phyloP scores from a whole-genome alignment of 345 rosid genomes.

The Clarkia xantiana region DNA sequence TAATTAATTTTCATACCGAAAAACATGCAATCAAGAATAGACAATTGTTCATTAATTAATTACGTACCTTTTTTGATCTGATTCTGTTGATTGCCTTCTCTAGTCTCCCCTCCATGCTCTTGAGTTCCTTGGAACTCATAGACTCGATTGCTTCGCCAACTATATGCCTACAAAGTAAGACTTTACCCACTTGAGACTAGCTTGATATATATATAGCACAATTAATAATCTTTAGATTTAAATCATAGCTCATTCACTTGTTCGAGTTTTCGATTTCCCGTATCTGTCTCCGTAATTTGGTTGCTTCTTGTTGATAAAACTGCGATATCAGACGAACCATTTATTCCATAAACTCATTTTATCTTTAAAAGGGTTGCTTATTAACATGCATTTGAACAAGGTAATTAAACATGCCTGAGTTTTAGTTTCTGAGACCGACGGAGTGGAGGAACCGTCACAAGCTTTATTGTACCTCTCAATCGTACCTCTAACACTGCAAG shows the following conservation, averaged over 20 bases:
- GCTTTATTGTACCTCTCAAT: slow-evolving; percentile 90
- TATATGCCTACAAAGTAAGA: slow-evolving; percentile 35
- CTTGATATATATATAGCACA: background rate
- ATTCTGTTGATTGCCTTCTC: slow-evolving; percentile 82
- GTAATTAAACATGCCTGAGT: slow-evolving; percentile 42
- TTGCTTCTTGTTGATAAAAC: slow-evolving; percentile 87
- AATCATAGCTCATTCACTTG: slow-evolving; percentile 21
- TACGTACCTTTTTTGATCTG: slow-evolving; percentile 68
- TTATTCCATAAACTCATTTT: too few species aligned
- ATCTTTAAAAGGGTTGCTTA: too few species aligned
- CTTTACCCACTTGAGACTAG: background rate
- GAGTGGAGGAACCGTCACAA: slow-evolving; percentile 42
- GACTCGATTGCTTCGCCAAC: slow-evolving; percentile 68
- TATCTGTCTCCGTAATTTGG: slow-evolving; percentile 64
- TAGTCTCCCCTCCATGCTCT: slow-evolving; percentile 51
- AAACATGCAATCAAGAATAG: background rate
- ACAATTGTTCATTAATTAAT: background rate
- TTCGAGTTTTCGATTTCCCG: slow-evolving; percentile 59
- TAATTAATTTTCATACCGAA: background rate
- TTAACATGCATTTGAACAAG: background rate
- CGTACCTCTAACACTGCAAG: slow-evolving; percentile 62
- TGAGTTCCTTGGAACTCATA: slow-evolving; percentile 55
- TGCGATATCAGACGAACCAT: slow-evolving; percentile 7
- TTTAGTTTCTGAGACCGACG: slow-evolving; percentile 61
- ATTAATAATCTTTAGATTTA: background rate